Conservation (phyloP, 2,329 filamentous ascomycete genomes). For the Aspergillus udagawae region DNA sequence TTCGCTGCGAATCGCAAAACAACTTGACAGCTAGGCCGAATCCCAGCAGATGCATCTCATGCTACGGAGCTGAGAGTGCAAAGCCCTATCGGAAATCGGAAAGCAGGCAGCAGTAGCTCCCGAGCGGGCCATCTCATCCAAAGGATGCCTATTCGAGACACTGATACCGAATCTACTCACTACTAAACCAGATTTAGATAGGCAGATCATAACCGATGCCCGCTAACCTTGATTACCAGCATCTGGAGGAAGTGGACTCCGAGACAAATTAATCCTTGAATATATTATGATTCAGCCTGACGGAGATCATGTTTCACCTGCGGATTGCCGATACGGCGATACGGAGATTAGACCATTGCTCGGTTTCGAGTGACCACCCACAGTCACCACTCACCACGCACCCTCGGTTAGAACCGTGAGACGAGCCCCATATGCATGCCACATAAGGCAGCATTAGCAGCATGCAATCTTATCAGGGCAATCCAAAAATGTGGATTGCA, state of each 20-base stretch:
- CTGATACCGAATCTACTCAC: slow-evolving; percentile 1
- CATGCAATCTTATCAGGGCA: neutral
- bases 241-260: neutral
- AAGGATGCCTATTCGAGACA: neutral
- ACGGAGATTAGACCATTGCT: neutral
- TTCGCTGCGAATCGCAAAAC: neutral
- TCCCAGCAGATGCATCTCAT: neutral
- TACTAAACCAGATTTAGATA: neutral
- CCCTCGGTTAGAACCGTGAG: neutral
- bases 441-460: neutral
- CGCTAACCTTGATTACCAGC: neutral
- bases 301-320: neutral
- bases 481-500: no score
- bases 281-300: neutral
- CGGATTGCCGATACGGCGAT: neutral
- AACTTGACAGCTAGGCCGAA: no score
- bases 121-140: neutral
- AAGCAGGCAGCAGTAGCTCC: neutral
- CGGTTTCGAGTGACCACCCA: neutral
- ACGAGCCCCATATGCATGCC: neutral
- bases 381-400: neutral
- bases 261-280: neutral
- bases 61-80: neutral
- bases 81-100: neutral
- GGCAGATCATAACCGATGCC: neutral